These are phyloP conservation scores for Mercurialis annua DNA, from an alignment of 345 rosid species.

Conservation along the genomic window DNA sequence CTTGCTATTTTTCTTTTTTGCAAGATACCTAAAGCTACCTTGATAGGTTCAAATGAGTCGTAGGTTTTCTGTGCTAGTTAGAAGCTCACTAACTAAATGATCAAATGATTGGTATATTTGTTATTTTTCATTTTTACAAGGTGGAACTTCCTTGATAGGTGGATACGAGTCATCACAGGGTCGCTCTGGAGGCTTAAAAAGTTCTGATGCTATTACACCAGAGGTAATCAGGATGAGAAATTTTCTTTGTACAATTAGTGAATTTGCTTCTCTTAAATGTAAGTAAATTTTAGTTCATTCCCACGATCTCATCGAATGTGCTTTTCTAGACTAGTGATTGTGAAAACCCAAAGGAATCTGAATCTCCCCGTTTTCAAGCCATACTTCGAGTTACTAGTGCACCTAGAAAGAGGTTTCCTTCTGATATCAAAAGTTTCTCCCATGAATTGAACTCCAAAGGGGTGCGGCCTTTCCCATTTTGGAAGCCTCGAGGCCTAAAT, in stretches of 20 bases:
- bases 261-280: slow-evolving; percentile 12
- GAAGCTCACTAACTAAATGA: neutral
- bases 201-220: slow-evolving; percentile 80
- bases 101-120: neutral
- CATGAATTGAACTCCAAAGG: slow-evolving; percentile 98
- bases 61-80: neutral
- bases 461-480: slow-evolving; percentile 92
- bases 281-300: slow-evolving; percentile 8
- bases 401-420: slow-evolving; percentile 87
- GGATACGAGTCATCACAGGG: slow-evolving; percentile 46
- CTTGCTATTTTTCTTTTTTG: slow-evolving; percentile 11
- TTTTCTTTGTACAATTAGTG: slow-evolving; percentile 21
- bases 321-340: slow-evolving; percentile 57
- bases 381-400: slow-evolving; percentile 95
- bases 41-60: slow-evolving; percentile 51
- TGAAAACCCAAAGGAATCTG: slow-evolving; percentile 91
- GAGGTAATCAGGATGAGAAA: slow-evolving; percentile 58
- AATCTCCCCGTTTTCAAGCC: slow-evolving; percentile 98
- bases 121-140: slow-evolving; percentile 16
- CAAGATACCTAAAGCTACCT: slow-evolving; percentile 30
- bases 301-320: slow-evolving; percentile 18
- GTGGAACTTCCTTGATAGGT: slow-evolving; percentile 45
- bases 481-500: slow-evolving; percentile 86
- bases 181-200: slow-evolving; percentile 57
- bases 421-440: slow-evolving; percentile 98